Evolutionary conservation across 306 rosid genomes (phyloP).

Genomic region (Mimosa pudica): DNA sequence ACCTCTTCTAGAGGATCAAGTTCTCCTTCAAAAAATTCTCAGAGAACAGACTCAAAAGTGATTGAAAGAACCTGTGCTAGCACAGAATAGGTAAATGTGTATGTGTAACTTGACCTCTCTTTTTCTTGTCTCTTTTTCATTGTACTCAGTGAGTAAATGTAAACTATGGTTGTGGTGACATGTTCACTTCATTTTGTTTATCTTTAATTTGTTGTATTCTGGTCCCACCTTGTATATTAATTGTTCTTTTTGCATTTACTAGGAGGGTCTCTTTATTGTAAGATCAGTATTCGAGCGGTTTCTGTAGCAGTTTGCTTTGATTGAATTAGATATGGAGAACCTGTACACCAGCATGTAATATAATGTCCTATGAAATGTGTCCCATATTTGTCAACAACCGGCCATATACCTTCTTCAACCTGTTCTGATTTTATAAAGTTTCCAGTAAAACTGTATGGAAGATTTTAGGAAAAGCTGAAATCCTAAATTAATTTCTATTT

Average conservation of each 20-base stretch:
- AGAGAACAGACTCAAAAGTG: conserved; percentile 93
- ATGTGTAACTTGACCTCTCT: conserved; percentile 28
- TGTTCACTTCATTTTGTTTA: conserved; percentile 34
- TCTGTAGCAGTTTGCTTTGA: conserved; percentile 35
- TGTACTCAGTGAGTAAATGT: conserved; percentile 44
- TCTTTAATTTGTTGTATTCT: conserved; percentile 25
- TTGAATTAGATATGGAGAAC: conserved; percentile 28
- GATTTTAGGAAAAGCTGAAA: not conserved
- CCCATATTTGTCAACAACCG: not conserved
- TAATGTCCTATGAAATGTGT: not conserved
- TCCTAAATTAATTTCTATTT: not conserved
- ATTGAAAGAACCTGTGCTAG: conserved; percentile 97
- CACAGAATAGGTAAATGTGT: conserved; percentile 65
- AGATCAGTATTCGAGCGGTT: conserved; percentile 45
- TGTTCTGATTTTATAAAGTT: not conserved
- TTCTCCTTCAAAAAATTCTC: conserved; percentile 85
- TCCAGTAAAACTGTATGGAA: not conserved
- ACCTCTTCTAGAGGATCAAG: conserved; percentile 86
- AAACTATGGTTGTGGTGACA: conserved; percentile 48
- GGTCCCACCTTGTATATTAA: conserved; percentile 51
- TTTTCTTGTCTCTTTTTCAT: not conserved
- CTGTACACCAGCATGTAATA: conserved; percentile 27
- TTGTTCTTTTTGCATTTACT: conserved; percentile 32
- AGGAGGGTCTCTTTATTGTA: conserved; percentile 47
- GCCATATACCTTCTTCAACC: not conserved